phyloP scores from a whole-genome alignment of 2,329 filamentous ascomycete species.

The Hypoxylon rubiginosum region DNA sequence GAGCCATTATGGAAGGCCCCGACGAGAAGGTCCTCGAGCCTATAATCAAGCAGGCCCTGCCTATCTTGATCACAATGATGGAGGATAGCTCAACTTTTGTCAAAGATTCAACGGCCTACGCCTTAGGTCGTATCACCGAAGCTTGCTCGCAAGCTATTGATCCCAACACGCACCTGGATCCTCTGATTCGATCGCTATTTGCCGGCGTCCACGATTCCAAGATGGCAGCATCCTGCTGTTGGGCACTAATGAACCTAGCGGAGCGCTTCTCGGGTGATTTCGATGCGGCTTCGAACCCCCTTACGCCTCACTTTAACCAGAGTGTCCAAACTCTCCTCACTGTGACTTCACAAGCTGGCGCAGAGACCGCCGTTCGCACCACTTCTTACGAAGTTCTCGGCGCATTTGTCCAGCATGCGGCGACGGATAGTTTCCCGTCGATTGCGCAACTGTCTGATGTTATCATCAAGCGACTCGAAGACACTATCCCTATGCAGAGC shows the following conservation, averaged over 20 bases:
- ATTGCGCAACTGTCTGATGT: constrained; percentile 88
- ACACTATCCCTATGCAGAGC: constrained; percentile 87
- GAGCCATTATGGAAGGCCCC: constrained; percentile 98
- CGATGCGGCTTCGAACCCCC: constrained; percentile 80
- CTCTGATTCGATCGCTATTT: constrained; percentile 90
- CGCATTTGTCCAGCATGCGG: constrained; percentile 91
- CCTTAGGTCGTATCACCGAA: constrained; percentile 95
- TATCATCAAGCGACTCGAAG: constrained; percentile 90
- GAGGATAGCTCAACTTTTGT: constrained; percentile 90
- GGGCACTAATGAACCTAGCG: constrained; percentile 98
- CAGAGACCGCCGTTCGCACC: constrained; percentile 90
- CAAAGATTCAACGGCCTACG: constrained; percentile 95
- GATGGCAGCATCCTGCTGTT: constrained; percentile 98
- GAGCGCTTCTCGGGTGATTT: constrained; percentile 93
- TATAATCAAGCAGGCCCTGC: constrained; percentile 94
- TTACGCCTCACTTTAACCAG: constrained; percentile 93
- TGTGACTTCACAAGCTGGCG: constrained; percentile 85
- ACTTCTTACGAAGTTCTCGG: constrained; percentile 98
- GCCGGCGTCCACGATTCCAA: constrained; percentile 90
- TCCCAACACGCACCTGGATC: constrained; percentile 82
- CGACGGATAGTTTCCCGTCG: constrained; percentile 83
- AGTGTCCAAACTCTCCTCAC: constrained; percentile 88
- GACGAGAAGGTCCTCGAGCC: constrained; percentile 93
- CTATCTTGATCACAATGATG: constrained; percentile 92
- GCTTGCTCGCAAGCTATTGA: constrained; percentile 93